Evolutionary conservation across 768 basidiomycete genomes (phyloP), one percentile per base, ranked within the genome.

Genomic region (Lactifluus pinguis): DNA sequence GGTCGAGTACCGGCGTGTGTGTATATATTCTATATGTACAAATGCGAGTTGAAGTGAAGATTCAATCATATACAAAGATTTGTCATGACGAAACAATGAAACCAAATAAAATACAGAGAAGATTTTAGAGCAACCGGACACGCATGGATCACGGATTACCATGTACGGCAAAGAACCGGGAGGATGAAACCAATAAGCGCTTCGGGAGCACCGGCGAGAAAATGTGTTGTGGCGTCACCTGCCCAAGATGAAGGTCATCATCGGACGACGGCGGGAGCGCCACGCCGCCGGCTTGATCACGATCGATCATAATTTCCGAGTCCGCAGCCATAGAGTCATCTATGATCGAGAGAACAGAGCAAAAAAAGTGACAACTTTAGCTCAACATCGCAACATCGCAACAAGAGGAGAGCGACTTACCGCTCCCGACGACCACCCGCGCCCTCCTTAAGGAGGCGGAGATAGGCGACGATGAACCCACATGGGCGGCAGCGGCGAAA

Each of bases 141-240:
- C 10, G 8, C n/a, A 42, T 62, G 45, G 39, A 49, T 62, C 39
- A 62, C 7, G 29, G 21, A 36, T 44, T 58, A 25, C 52, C 47
- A 10, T 54, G 19, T 53, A 34, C 6, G 38, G 45, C 15, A 17
- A 57, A 61, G 50, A 61, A 61, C 55, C 55, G 60, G 19, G 55
- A 61, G 47, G 60, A 11, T 25, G 45, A 25, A 25, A 25, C 13
- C 45, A 47, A 47, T 47, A 70, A 64, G 44, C 79, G 77, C 39
- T 76, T 80, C 45, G 79, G 21, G 21, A 25, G 71, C 21, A 75
- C 77, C 6, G 86, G 85, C 8, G 86, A 89, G 42, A 82, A 80
- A 36, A 88, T 70, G 66, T 83, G 83, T 61, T 80, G 79, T n/a
- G 86, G 85, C 0, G 84, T 87, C 17, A 87, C 83, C 69, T 86